Evolutionary conservation across 768 basidiomycete species (phyloP).

Genomic region (Agaricus blazei): DNA sequence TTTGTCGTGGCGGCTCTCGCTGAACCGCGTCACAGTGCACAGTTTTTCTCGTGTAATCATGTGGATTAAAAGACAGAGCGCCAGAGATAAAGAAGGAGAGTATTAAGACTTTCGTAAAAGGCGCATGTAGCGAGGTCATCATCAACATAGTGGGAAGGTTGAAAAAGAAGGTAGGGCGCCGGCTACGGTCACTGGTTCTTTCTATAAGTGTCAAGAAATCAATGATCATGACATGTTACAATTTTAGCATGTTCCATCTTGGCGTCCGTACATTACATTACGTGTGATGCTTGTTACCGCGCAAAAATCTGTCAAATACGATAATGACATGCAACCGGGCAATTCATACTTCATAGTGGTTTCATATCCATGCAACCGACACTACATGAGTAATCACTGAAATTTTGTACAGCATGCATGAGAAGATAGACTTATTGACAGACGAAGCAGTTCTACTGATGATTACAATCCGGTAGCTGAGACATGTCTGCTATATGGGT

Average conservation of each 20-base stretch:
- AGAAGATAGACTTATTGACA: neutral
- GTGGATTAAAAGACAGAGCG: conserved; percentile 26
- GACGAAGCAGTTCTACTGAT: neutral
- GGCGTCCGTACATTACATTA: too few relatives aligned
- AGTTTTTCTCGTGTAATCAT: conserved; percentile 25
- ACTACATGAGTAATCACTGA: too few relatives aligned
- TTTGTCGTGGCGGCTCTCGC: conserved; percentile 20
- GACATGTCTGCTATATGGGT: neutral
- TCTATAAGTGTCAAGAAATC: too few relatives aligned
- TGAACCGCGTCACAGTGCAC: conserved; percentile 38
- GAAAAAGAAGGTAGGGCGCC: too few relatives aligned
- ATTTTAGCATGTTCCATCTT: too few relatives aligned
- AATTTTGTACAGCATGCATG: neutral
- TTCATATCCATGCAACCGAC: too few relatives aligned
- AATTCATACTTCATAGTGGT: too few relatives aligned
- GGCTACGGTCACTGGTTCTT: too few relatives aligned
- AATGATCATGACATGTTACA: neutral
- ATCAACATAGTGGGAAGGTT: neutral
- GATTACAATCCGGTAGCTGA: conserved; percentile 9
- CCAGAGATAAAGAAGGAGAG: neutral
- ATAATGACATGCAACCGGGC: too few relatives aligned
- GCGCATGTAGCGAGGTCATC: neutral
- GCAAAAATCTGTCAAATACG: too few relatives aligned
- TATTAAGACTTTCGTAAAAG: neutral
- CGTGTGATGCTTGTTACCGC: too few relatives aligned